Conservation (phyloP, 2,329 filamentous ascomycete genomes). For the Phyllosticta capitalensis region DNA sequence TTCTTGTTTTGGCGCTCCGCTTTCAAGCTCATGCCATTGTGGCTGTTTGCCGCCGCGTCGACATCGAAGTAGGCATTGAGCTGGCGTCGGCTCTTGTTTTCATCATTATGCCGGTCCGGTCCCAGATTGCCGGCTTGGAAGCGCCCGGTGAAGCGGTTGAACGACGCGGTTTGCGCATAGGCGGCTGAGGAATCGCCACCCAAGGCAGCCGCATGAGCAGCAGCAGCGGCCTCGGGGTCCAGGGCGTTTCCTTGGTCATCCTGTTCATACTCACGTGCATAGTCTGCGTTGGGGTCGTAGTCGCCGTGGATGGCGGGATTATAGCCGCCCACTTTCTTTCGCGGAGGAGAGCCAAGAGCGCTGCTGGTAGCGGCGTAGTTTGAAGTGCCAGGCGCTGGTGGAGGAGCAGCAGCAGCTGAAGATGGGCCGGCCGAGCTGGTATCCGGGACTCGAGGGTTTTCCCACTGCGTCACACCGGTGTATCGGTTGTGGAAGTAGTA, state of each 20-base stretch:
- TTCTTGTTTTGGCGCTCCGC: slow-evolving; percentile 83
- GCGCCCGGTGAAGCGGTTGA: slow-evolving; percentile 83
- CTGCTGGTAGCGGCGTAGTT: slow-evolving; percentile 20
- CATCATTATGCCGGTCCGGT: slow-evolving; percentile 72
- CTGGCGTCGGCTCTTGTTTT: slow-evolving; percentile 77
- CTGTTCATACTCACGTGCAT: slow-evolving; percentile 49
- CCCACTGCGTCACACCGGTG: slow-evolving; percentile 68
- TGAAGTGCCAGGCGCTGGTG: slow-evolving; percentile 18
- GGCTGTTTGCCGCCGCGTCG: slow-evolving; percentile 81
- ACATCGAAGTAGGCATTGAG: slow-evolving; percentile 96
- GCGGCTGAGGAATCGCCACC: slow-evolving; percentile 26
- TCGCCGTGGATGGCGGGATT: slow-evolving; percentile 93
- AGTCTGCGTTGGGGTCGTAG: slow-evolving; percentile 94
- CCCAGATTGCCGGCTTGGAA: slow-evolving; percentile 62
- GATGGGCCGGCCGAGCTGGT: slow-evolving; percentile 16
- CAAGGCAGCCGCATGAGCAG: slow-evolving; percentile 15
- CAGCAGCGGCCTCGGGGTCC: slow-evolving; percentile 14
- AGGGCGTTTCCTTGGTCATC: slow-evolving; percentile 22
- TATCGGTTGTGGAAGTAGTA: slow-evolving; percentile 84
- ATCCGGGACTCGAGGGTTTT: slow-evolving; percentile 67
- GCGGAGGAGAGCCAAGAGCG: slow-evolving; percentile 21
- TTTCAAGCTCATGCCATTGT: slow-evolving; percentile 83
- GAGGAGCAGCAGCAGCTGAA: neutral
- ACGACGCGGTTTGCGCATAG: slow-evolving; percentile 63
- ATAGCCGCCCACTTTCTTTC: slow-evolving; percentile 57